Percentiles rank a stretch among this genome's conserved stretches.
Evolutionary conservation across 2,329 filamentous ascomycete genomes (phyloP).

Genomic region (Pseudogymnoascus pannorum): DNA sequence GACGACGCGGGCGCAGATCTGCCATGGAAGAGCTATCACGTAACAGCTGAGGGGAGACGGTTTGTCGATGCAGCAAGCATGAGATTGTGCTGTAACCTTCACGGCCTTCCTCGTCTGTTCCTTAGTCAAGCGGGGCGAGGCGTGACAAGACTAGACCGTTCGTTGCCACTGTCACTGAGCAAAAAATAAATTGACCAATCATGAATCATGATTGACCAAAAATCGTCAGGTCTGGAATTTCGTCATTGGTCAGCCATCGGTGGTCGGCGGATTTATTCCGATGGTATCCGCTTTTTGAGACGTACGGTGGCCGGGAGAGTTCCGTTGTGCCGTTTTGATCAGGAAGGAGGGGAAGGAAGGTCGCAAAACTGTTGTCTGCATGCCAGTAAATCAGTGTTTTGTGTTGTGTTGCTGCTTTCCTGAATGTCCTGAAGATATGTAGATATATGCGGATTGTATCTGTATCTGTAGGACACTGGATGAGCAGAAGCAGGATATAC

Average conservation of each 20-base stretch:
- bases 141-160: conserved; percentile 3
- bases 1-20: not conserved
- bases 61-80: not conserved
- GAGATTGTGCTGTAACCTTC: conserved; percentile 5
- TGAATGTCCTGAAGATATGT: not conserved
- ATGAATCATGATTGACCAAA: not conserved
- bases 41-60: not conserved
- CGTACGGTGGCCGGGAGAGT: not conserved
- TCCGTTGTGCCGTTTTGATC: not conserved
- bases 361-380: not conserved
- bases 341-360: not conserved
- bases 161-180: not conserved
- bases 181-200: conserved; percentile 1
- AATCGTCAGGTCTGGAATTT: not conserved
- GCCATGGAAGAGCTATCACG: not conserved
- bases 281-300: conserved; percentile 3
- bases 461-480: not conserved
- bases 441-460: not conserved
- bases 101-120: not conserved
- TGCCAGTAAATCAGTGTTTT: not conserved
- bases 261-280: not conserved
- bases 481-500: not conserved
- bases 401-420: not conserved
- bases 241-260: not conserved
- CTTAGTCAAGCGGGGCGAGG: not conserved